Percentiles rank a stretch among this genome's conserved stretches.
These are phyloP conservation scores for Biscutella laevigata DNA, from an alignment of 441 rosid species.

Conservation along the genomic window DNA sequence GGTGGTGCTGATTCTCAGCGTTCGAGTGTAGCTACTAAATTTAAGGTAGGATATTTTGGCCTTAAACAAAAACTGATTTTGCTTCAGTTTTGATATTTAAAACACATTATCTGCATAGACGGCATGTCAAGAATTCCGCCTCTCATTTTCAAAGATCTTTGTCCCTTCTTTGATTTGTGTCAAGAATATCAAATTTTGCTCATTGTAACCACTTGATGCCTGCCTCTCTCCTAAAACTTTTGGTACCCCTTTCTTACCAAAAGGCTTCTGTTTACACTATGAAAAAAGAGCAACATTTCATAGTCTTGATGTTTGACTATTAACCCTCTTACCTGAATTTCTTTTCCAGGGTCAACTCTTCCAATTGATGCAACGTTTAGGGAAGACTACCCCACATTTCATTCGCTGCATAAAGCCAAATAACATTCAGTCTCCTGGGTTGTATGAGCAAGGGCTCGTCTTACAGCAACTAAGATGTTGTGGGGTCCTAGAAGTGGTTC, in stretches of 20 bases:
- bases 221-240: too few relatives aligned
- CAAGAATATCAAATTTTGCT: not conserved
- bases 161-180: conserved; percentile 10
- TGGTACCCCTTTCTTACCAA: not conserved
- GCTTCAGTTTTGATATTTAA: not conserved
- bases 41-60: conserved; percentile 55
- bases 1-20: conserved; percentile 98
- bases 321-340: conserved; percentile 1
- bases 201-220: not conserved
- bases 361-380: conserved; percentile 93
- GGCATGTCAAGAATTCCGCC: not conserved
- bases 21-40: conserved; percentile 86
- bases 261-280: not conserved
- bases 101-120: conserved; percentile 4
- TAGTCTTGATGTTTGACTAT: not conserved
- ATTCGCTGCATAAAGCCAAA: conserved; percentile 97
- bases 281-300: not conserved
- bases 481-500: conserved; percentile 96
- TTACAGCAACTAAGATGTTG: conserved; percentile 96
- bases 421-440: conserved; percentile 75
- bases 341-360: conserved; percentile 75
- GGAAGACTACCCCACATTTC: conserved; percentile 92
- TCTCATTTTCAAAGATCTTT: not conserved
- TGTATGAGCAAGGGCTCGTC: conserved; percentile 82
- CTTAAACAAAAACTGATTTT: not conserved